phyloP scores from a whole-genome alignment of 306 rosid genomes.

The Begonia masoniana region DNA sequence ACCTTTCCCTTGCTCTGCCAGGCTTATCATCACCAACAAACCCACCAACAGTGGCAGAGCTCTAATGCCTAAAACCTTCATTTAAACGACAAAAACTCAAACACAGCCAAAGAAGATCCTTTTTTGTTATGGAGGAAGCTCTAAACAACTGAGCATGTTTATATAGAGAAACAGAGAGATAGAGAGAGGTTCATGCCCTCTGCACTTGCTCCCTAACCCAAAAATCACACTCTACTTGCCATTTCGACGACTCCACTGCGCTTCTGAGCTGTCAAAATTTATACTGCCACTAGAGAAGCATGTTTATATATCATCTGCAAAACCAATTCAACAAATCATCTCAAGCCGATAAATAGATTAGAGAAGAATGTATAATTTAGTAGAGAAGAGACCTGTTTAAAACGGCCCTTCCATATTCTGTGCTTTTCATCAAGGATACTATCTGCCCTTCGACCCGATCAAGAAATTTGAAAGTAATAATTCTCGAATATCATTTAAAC shows the following conservation, averaged over 20 bases:
- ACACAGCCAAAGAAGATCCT: background rate
- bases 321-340: no score
- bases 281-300: no score
- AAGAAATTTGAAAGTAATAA: no score
- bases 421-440: no score
- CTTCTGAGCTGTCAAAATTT: background rate
- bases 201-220: slow-evolving; percentile 33
- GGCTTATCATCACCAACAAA: slow-evolving; percentile 13
- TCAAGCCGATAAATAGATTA: no score
- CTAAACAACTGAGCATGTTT: background rate
- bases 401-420: no score
- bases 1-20: slow-evolving; percentile 27
- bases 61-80: slow-evolving; percentile 20
- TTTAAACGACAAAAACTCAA: background rate
- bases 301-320: no score
- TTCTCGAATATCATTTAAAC: no score
- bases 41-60: slow-evolving; percentile 15
- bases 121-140: background rate
- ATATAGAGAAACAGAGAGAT: slow-evolving; percentile 15
- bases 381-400: no score
- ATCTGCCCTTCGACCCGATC: no score
- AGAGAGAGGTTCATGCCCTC: slow-evolving; percentile 5
- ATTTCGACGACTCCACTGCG: slow-evolving; percentile 3
- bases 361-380: no score
- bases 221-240: slow-evolving; percentile 28